Conservation (phyloP, 2,329 filamentous ascomycete species). For the Sporothrix pallida region DNA sequence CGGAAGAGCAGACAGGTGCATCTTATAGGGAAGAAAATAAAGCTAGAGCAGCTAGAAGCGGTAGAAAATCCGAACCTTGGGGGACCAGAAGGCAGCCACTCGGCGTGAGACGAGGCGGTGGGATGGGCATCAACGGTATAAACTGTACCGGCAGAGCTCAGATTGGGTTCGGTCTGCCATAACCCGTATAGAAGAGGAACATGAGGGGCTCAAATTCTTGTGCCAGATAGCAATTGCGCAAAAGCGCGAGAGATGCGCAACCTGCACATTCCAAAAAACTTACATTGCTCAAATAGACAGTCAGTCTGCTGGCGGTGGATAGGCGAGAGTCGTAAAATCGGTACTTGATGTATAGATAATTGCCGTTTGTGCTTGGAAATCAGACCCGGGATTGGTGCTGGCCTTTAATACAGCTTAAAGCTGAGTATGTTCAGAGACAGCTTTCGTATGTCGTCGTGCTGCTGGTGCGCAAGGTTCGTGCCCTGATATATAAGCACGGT, state of each 20-base stretch:
- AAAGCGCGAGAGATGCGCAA: background rate
- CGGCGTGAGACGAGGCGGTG: conserved; percentile 2
- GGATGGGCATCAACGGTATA: conserved; percentile 6
- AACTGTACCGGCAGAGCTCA: background rate
- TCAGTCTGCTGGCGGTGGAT: background rate
- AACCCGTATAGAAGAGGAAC: background rate
- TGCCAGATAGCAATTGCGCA: background rate
- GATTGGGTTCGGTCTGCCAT: background rate
- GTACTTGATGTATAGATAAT: background rate
- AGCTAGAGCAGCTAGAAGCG: conserved; percentile 19
- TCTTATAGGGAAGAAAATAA: background rate
- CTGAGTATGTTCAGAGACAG: no score
- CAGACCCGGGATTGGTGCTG: background rate
- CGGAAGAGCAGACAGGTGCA: background rate
- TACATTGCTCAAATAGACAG: background rate
- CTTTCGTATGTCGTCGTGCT: background rate
- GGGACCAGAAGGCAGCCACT: conserved; percentile 6
- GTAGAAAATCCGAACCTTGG: background rate
- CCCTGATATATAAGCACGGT: conserved; percentile 27
- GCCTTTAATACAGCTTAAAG: background rate
- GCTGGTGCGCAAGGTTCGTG: background rate
- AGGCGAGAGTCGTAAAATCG: background rate
- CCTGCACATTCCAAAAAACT: conserved; percentile 5
- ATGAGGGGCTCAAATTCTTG: background rate
- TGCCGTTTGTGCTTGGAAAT: background rate